Evolutionary conservation across 192 early-diverging fungal species (phyloP).

Genomic region (Coemansia sp.): DNA sequence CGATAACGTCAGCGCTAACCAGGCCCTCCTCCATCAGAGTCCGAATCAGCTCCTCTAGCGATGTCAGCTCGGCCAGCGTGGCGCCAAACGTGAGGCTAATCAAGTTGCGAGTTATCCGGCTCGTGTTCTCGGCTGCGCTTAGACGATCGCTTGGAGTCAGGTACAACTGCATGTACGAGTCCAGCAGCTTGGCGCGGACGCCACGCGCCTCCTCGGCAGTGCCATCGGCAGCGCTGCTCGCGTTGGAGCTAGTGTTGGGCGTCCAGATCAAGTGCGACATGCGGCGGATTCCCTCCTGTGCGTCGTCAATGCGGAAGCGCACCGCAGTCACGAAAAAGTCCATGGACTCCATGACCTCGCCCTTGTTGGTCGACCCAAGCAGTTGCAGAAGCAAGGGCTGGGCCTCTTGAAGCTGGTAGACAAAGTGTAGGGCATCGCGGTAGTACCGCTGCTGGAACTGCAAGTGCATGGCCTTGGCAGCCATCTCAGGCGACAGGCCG

Average conservation of each 20-base stretch:
- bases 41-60: constrained; percentile 87
- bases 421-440: constrained; percentile 84
- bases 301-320: constrained; percentile 80
- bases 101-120: constrained; percentile 57
- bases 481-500: constrained; percentile 50
- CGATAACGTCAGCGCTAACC: constrained; percentile 68
- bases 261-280: constrained; percentile 98
- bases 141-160: constrained; percentile 58
- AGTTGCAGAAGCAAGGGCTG: constrained; percentile 79
- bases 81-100: constrained; percentile 78
- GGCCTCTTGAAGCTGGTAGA: constrained; percentile 73
- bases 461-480: constrained; percentile 55
- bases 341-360: constrained; percentile 95
- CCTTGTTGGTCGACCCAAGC: constrained; percentile 83
- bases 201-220: constrained; percentile 67
- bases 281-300: constrained; percentile 79
- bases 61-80: constrained; percentile 90
- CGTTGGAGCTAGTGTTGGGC: constrained; percentile 55
- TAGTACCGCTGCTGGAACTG: constrained; percentile 73
- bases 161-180: constrained; percentile 78
- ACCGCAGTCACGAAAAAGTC: constrained; percentile 87
- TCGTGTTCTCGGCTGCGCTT: constrained; percentile 44
- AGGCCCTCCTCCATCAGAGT: constrained; percentile 65
- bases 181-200: constrained; percentile 70
- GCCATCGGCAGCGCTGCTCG: constrained; percentile 17